Evolutionary conservation across 306 rosid species (phyloP).

Genomic region (Pyrus betulifolia): DNA sequence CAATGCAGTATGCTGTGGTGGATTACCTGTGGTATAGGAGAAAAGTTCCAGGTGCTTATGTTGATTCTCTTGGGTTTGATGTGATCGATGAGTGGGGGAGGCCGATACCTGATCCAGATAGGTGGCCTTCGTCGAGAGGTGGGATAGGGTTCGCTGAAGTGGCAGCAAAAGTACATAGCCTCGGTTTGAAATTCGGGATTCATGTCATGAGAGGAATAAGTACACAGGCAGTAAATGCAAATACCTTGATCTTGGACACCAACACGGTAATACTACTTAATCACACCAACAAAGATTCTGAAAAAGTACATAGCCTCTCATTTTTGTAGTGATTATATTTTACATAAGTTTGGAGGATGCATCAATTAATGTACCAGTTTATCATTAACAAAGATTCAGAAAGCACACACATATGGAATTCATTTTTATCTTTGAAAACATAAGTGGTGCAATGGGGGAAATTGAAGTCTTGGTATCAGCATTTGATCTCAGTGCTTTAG

Average conservation of each 20-base stretch:
- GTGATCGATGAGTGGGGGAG: slow-evolving; percentile 96
- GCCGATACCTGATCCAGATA: slow-evolving; percentile 68
- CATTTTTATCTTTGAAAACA: not conserved
- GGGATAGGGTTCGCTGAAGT: slow-evolving; percentile 69
- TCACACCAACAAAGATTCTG: not conserved
- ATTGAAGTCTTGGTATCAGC: not conserved
- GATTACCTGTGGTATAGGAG: slow-evolving; percentile 96
- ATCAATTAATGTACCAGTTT: not conserved
- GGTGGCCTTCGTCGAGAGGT: slow-evolving; percentile 88
- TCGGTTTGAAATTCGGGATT: slow-evolving; percentile 94
- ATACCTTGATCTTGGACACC: slow-evolving; percentile 74
- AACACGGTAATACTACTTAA: slow-evolving; percentile 44
- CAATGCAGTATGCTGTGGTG: slow-evolving; percentile 80
- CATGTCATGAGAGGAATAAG: slow-evolving; percentile 98
- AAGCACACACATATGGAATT: not conserved
- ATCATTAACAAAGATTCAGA: not conserved
- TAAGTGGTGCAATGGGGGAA: not conserved
- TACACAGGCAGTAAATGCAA: slow-evolving; percentile 92
- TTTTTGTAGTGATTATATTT: not conserved
- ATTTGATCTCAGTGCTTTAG: slow-evolving; percentile 9
- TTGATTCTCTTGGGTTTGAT: slow-evolving; percentile 82
- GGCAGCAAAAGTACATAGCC: slow-evolving; percentile 62
- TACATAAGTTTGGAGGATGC: not conserved
- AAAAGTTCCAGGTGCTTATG: slow-evolving; percentile 62
- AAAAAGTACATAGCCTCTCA: not conserved